phyloP scores from a whole-genome alignment of 164 flowering plant species.

The Piper longum region DNA sequence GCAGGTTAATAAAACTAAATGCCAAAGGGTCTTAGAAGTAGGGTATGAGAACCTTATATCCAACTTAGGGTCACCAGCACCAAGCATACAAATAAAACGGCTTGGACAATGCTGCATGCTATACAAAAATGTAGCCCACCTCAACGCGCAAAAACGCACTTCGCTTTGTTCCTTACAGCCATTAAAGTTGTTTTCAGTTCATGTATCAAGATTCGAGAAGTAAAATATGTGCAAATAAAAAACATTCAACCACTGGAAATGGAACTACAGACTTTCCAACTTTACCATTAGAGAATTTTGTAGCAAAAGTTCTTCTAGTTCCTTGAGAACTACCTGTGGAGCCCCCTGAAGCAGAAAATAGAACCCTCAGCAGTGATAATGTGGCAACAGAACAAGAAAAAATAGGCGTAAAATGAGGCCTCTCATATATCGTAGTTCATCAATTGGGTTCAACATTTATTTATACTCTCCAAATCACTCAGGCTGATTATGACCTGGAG shows the following conservation, averaged over 20 bases:
- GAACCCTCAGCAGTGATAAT: constrained; percentile 1
- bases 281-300: constrained; percentile 64
- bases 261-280: background rate
- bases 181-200: background rate
- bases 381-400: background rate
- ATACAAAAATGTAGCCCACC: constrained; percentile 92
- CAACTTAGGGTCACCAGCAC: constrained; percentile 72
- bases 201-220: background rate
- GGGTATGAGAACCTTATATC: constrained; percentile 60
- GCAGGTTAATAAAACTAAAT: background rate
- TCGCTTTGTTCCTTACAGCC: constrained; percentile 72
- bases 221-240: background rate
- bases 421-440: no score
- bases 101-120: constrained; percentile 78
- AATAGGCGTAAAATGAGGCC: background rate
- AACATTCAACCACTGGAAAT: background rate
- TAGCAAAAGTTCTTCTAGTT: constrained; percentile 67
- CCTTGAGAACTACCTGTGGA: constrained; percentile 38
- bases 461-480: no score
- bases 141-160: constrained; percentile 85
- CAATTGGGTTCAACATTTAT: no score
- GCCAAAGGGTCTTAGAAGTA: background rate
- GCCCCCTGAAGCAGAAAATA: constrained; percentile 46
- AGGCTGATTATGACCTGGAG: no score
- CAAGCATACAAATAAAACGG: constrained; percentile 90